Conservation (phyloP, 176 grass and related monocot species). For the Ensete glaucum region DNA sequence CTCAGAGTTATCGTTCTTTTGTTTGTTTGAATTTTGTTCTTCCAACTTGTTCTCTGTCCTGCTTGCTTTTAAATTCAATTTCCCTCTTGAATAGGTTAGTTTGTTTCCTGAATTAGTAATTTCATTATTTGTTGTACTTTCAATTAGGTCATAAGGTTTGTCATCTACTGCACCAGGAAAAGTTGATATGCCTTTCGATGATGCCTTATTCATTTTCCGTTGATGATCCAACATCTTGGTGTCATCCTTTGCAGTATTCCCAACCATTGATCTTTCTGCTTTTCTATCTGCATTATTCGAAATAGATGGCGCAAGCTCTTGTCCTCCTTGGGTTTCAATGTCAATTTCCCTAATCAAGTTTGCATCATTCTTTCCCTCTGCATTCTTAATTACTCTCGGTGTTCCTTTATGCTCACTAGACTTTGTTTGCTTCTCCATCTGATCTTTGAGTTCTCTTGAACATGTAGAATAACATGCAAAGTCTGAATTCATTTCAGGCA, state of each 20-base stretch:
- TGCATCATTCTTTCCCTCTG: conserved; percentile 26
- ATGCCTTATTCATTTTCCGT: conserved; percentile 30
- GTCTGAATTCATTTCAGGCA: conserved; percentile 23
- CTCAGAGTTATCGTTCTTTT: conserved; percentile 32
- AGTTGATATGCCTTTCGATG: conserved; percentile 27
- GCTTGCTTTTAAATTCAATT: conserved; percentile 47
- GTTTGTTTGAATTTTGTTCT: conserved; percentile 36
- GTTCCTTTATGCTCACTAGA: conserved; percentile 43
- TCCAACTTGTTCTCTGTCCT: conserved; percentile 37
- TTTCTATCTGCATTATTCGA: conserved; percentile 28
- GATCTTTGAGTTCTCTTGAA: conserved; percentile 29
- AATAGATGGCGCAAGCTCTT: conserved; percentile 28
- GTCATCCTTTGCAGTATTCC: conserved; percentile 24
- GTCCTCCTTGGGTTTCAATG: conserved; percentile 34
- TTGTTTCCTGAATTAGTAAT: conserved; percentile 40
- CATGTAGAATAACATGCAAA: conserved; percentile 5
- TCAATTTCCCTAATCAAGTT: conserved; percentile 44
- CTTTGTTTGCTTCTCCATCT: conserved; percentile 46
- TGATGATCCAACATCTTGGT: conserved; percentile 4
- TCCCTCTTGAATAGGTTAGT: conserved; percentile 27
- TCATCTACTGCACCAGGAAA: conserved; percentile 27
- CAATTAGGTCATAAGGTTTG: conserved; percentile 21
- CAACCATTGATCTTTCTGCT: conserved; percentile 32
- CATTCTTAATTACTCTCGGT: conserved; percentile 28
- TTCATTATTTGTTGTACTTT: conserved; percentile 39